Percentiles rank a stretch among this genome's conserved stretches.
phyloP scores from a whole-genome alignment of 345 rosid species.

The Citrus australasica region DNA sequence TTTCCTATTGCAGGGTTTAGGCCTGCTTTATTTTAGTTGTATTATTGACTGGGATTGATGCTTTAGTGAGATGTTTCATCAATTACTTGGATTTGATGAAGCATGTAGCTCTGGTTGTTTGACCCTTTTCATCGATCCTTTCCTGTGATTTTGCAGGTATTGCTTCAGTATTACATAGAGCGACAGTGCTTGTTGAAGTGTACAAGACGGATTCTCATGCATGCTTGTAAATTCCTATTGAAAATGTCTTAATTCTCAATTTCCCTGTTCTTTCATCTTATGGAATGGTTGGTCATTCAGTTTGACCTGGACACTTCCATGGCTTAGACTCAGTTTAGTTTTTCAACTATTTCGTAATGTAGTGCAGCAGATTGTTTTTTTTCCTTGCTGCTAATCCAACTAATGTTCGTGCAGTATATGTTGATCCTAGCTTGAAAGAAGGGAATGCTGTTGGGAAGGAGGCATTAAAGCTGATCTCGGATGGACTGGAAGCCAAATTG shows the following conservation, averaged over 20 bases:
- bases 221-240: conserved; percentile 57
- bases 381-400: neutral
- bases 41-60: neutral
- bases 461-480: conserved; percentile 66
- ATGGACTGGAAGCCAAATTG: conserved; percentile 71
- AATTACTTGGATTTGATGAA: neutral
- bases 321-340: neutral
- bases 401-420: conserved; percentile 51
- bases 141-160: conserved; percentile 43
- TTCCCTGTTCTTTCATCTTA: neutral
- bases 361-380: neutral
- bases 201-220: conserved; percentile 64
- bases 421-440: conserved; percentile 42
- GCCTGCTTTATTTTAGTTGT: neutral
- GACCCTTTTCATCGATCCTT: conserved; percentile 5
- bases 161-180: conserved; percentile 80
- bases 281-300: neutral
- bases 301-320: neutral
- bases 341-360: neutral
- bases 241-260: neutral
- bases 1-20: too few relatives aligned
- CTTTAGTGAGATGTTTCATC: neutral
- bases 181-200: conserved; percentile 96
- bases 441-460: conserved; percentile 39
- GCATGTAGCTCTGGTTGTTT: neutral